Conservation (phyloP, 129 eudicot species). For the Smallanthus sonchifolius region DNA sequence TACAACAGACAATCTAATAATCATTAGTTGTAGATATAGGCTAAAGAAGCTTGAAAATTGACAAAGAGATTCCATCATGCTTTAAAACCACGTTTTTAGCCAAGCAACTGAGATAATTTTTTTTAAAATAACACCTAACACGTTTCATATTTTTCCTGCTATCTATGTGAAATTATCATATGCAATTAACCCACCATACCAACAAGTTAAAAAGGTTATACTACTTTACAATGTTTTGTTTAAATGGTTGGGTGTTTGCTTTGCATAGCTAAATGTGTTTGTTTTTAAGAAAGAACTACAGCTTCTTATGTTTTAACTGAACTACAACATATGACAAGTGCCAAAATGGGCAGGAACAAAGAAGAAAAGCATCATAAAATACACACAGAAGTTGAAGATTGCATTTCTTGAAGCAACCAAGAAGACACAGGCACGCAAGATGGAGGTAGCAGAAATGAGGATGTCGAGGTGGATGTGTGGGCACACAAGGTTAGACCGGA, state of each 20-base stretch:
- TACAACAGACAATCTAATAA: background rate
- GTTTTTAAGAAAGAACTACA: background rate
- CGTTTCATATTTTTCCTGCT: background rate
- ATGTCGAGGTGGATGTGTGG: too few relatives aligned
- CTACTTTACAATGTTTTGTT: background rate
- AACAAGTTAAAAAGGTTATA: background rate
- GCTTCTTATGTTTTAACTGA: background rate
- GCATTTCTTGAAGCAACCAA: background rate
- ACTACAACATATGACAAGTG: constrained; percentile 6
- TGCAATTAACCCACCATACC: background rate
- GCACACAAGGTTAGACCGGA: too few relatives aligned
- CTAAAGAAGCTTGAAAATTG: background rate
- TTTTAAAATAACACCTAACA: background rate
- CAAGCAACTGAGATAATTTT: background rate
- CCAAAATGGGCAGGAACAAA: background rate
- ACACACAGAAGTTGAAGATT: background rate
- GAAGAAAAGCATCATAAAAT: background rate
- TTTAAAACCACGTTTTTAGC: background rate
- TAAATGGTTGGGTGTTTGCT: background rate
- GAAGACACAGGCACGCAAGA: too few relatives aligned
- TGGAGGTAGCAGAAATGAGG: too few relatives aligned
- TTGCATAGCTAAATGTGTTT: background rate
- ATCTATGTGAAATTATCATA: background rate
- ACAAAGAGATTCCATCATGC: background rate
- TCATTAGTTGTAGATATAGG: background rate